Conservation (phyloP, 305 asterid species). For the Rubia peregrina region DNA sequence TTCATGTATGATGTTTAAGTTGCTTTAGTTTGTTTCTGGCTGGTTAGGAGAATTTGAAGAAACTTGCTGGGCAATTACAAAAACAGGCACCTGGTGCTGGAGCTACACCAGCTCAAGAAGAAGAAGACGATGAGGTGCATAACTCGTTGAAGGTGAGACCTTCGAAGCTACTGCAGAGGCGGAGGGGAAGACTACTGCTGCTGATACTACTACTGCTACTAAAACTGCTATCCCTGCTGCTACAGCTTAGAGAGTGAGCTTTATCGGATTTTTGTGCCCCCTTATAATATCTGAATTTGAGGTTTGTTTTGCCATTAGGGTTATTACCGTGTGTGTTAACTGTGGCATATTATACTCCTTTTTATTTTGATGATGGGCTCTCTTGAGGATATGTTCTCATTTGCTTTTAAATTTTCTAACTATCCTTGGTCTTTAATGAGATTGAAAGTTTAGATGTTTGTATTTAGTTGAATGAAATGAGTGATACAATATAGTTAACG, state of each 20-base stretch:
- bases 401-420: constrained; percentile 1
- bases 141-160: constrained; percentile 37
- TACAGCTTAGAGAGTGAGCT: constrained; percentile 12
- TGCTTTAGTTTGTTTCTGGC: too few species aligned
- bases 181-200: constrained; percentile 8
- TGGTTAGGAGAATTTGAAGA: constrained; percentile 35
- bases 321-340: constrained; percentile 14
- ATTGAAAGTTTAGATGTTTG: too few species aligned
- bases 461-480: too few species aligned
- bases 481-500: too few species aligned
- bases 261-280: constrained; percentile 6
- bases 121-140: constrained; percentile 39
- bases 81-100: constrained; percentile 29
- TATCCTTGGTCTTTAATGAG: neutral
- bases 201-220: neutral
- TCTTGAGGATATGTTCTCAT: constrained; percentile 8
- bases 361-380: constrained; percentile 7
- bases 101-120: constrained; percentile 18
- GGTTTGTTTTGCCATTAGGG: constrained; percentile 9
- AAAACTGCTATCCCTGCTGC: neutral
- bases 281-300: constrained; percentile 9
- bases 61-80: constrained; percentile 40
- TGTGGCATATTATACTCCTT: constrained; percentile 4
- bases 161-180: constrained; percentile 39
- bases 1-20: too few species aligned